These are phyloP conservation scores for Pseudisothecium myosuroides DNA, from an alignment of 225 moss, liverwort and hornwort genomes.

Conservation along the genomic window DNA sequence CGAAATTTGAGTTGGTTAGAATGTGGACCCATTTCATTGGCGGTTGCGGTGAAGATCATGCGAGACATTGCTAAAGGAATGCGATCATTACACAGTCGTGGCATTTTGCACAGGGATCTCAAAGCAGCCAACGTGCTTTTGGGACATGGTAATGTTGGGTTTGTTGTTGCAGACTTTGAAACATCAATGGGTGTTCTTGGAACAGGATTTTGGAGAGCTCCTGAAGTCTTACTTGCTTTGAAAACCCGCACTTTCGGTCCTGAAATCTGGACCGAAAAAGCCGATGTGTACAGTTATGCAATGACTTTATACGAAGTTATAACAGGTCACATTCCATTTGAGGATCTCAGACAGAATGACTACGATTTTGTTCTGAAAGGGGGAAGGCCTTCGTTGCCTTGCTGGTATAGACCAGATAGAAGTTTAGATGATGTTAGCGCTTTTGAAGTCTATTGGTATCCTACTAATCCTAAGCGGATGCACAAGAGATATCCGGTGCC, in stretches of 20 bases:
- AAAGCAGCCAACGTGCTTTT: not conserved
- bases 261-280: not conserved
- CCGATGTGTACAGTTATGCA: not conserved
- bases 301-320: not conserved
- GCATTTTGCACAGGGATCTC: not conserved
- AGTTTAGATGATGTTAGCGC: too few relatives aligned
- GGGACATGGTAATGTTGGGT: accelerated
- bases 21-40: accelerated
- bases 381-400: not conserved
- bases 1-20: accelerated
- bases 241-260: not conserved
- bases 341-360: not conserved
- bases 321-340: not conserved
- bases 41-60: accelerated
- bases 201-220: not conserved
- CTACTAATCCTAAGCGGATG: too few relatives aligned
- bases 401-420: too few relatives aligned
- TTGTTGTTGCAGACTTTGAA: not conserved
- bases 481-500: not conserved
- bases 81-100: not conserved
- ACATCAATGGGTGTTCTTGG: not conserved
- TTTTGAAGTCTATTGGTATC: too few relatives aligned
- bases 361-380: not conserved
- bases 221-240: not conserved
- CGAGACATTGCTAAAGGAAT: not conserved